Evolutionary conservation across 2,329 filamentous ascomycete genomes (phyloP).

Genomic region (Colletotrichum orchidophilum): DNA sequence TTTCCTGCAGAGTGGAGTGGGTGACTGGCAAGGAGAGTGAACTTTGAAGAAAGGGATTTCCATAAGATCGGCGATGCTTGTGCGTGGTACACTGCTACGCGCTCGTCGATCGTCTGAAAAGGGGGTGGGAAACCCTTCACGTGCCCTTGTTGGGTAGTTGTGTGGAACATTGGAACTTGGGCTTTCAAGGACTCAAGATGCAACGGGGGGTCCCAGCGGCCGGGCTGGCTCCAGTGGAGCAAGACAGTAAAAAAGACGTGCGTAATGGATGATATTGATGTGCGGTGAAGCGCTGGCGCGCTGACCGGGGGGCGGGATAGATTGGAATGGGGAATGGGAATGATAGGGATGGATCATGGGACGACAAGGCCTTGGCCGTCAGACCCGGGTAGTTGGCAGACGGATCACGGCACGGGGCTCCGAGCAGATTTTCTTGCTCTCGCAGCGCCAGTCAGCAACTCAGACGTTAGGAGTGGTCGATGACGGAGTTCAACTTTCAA

Average conservation of each 20-base stretch:
- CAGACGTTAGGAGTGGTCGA: background rate
- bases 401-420: slow-evolving; percentile 2
- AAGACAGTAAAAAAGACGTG: background rate
- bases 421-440: background rate
- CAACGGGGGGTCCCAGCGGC: slow-evolving; percentile 7
- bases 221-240: slow-evolving; percentile 12
- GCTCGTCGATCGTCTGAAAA: slow-evolving; percentile 18
- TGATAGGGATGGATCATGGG: slow-evolving; percentile 1
- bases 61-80: slow-evolving; percentile 22
- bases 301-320: slow-evolving; percentile 3
- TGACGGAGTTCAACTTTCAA: background rate
- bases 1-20: slow-evolving; percentile 3
- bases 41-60: slow-evolving; percentile 10
- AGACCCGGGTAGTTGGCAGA: slow-evolving; percentile 11
- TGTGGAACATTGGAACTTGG: background rate
- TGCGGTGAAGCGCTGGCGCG: slow-evolving; percentile 25
- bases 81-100: background rate
- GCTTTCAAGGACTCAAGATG: background rate
- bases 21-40: background rate
- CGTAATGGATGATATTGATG: slow-evolving; percentile 14
- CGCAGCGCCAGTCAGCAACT: background rate
- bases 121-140: slow-evolving; percentile 6
- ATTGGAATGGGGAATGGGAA: slow-evolving; percentile 8
- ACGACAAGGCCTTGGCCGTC: slow-evolving; percentile 11
- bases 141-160: background rate